Base-by-base conservation (phyloP, 2,329 filamentous ascomycete species). In the Penicillium digitatum region DNA sequence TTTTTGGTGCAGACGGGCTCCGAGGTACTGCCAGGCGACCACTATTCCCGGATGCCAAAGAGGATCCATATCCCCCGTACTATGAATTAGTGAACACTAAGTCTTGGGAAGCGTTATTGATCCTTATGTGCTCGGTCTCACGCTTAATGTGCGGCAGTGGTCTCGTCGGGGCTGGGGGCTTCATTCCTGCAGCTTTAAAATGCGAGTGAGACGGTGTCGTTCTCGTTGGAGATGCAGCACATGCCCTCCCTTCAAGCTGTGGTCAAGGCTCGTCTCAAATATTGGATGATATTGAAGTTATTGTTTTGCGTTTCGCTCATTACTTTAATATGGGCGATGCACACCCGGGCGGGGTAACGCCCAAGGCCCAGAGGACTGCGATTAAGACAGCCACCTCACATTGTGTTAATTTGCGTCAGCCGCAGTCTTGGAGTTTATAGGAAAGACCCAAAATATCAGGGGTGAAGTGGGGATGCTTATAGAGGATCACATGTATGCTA, bases 191-290 rank as follows among this genome's bases (percentile, higher is more conserved):
- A 0, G 55, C 60, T 3, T 75, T 77, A 10, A 72, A 69, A 18
- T 82, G 80, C 80, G 71, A 74, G 20, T 66, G 72, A 6, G 69
- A 77, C 10, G 72, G 79, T 0, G 74, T 82, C 2, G 72, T 85
- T 12, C 35, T 38, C 5, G 35, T 38, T 12, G 18, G 35, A 12
- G 35, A 38, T 12, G 35, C 35, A 38, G 35, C 35, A 38, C 35
- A 38, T 38, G 35, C n/a, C 18, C 35, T 38, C 2, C 35, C 35
- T 38, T 9, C 35, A 38, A 38, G 35, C 35, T 38, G 18, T 12
- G 35, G 35, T 12, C 35, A 38, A 38, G 18, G 35, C 6, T 38
- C 35, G 2, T 38, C 35, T 20, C 35, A 38, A 20, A 18, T 18
- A 20, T 12, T 38, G 6, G 35, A 38, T n/a, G 35, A 38, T 20